Evolutionary conservation across 768 basidiomycete species (phyloP).

Genomic region (Tubosaeta sp.): DNA sequence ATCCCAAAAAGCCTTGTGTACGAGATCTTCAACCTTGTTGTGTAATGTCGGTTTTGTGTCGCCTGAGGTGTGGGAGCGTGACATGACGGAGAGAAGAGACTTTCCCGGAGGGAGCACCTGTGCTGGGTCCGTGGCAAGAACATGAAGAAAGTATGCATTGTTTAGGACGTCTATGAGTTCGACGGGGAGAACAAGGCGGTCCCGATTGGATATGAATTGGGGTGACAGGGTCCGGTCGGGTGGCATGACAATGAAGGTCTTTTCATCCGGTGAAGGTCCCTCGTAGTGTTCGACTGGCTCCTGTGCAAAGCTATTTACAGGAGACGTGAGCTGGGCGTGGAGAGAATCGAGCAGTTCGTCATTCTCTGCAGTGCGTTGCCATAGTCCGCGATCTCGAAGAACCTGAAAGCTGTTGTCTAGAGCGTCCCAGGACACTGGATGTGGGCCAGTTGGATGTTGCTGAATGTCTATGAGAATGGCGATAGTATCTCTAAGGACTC

Average conservation of each 20-base stretch:
- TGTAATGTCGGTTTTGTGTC: conserved; percentile 35
- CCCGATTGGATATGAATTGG: conserved; percentile 20
- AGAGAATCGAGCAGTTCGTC: conserved; percentile 26
- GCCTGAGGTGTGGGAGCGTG: conserved; percentile 20
- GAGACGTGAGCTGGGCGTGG: conserved; percentile 11
- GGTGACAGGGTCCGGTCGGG: conserved; percentile 9
- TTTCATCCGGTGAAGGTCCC: conserved; percentile 1
- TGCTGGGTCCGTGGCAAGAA: conserved; percentile 59
- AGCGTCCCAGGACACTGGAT: conserved; percentile 21
- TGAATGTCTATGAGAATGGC: conserved; percentile 18
- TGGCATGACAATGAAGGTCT: conserved; percentile 15
- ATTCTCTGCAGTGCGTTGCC: conserved; percentile 25
- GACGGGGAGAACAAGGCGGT: conserved; percentile 38
- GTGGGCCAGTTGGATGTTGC: conserved; percentile 15
- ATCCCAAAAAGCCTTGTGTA: conserved; percentile 71
- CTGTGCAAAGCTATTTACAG: not conserved
- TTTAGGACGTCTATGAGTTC: conserved; percentile 57
- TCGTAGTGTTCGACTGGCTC: not conserved
- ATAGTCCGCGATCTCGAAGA: conserved; percentile 23
- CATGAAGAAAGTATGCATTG: conserved; percentile 60
- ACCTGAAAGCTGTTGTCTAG: conserved; percentile 18
- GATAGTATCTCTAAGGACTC: conserved; percentile 22
- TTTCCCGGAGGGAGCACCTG: conserved; percentile 68
- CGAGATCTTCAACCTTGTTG: conserved; percentile 42
- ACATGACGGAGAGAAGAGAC: conserved; percentile 63